Base-by-base conservation (phyloP, 306 rosid genomes). In the Castanea crenata region DNA sequence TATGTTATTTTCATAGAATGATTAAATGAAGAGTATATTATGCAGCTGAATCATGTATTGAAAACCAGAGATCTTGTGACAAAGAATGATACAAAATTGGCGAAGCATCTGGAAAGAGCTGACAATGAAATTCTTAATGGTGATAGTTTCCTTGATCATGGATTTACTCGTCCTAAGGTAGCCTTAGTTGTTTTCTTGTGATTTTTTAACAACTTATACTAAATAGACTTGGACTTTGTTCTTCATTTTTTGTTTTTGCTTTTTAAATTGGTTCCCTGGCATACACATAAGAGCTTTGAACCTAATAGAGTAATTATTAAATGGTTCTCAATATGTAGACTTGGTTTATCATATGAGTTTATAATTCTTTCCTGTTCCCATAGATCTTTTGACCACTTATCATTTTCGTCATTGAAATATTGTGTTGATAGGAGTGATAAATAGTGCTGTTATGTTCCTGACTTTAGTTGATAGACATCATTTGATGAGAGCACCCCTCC, bases 81-180 rank as follows among this genome's bases (percentile, higher is more conserved):
- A 76, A 94, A 89, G 82, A 92, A 94, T 86, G 97, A 89, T 76
- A 78, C 90, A 55, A 86, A 91, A 85, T 59, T 85, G 74, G 77
- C 88, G 68, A 92, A 85, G 85, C 80, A 77, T 84, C 82, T 74
- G 74, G 94, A 89, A 69, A 69, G 52, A 76, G 83, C 70, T 51
- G 82, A 85, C 44, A 77, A 83, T 54, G 82, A 71, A 52, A 73
- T 80, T 74, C 79, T 65, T 55, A 19, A 38, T 75, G 87, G 27
- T 74, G 94, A 80, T 73, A 86, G 74, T 75, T 84, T 92, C 75
- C 93, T 87, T 82, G 99, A 95, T 87, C 98, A 89, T 73, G 97
- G 99, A 29, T 95, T 90, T 90, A 90, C 97, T 71, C 98, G 98
- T 75, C 99, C 99, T 51, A 95, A 95, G 97, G 99, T 94, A 81